Base-by-base conservation (phyloP, 106 monocot species). In the Gastrodia elata region DNA sequence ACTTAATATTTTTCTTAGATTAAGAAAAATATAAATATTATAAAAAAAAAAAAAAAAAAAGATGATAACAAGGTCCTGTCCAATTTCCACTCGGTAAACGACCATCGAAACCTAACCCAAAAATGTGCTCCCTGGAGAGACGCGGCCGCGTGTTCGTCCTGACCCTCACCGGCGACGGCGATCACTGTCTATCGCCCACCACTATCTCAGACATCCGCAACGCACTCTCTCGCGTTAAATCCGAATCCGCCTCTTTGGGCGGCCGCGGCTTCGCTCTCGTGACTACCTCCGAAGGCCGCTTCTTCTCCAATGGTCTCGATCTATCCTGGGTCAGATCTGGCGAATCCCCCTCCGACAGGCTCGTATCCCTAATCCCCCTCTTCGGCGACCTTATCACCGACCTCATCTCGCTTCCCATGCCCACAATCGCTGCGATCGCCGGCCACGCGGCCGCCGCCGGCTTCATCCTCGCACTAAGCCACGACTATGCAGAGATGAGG, bases 281-380 rank as follows among this genome's bases (percentile, higher is more conserved):
- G 81, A 82, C 81, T 27, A 39, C 77, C 61, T 83, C 73, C 48
- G 76, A 83, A 70, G 88, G 88, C 67, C 68, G 68, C 14, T 92
- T 86, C 86, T 92, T 92, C 88, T 82, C 86, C 80, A 92, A 92
- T 74, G 91, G 91, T 8, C 80, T 92, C 79, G 91, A 92, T 74
- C 86, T 92, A 68, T 68, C 74, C 25, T 92, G 82, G 88, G 88
- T 80, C 65, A 30, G 46, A 5, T 27, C 73, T 61, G 74, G 75
- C 13, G 70, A 70, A 38, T 78, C 87, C 46, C 77, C 80, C 41
- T 40, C 69, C 71, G 75, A 38, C 14, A 73, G 83, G 6, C 77
- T 79, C 71, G 1, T 1, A 5, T 76, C 69, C 76, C 74, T 91
- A 69, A 79, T 76, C 67, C 32, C 68, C 39, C 65, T 64, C 35